Evolutionary conservation across 768 basidiomycete genomes (phyloP), one percentile per base, ranked within the genome.

Genomic region (Kwoniella sp.): DNA sequence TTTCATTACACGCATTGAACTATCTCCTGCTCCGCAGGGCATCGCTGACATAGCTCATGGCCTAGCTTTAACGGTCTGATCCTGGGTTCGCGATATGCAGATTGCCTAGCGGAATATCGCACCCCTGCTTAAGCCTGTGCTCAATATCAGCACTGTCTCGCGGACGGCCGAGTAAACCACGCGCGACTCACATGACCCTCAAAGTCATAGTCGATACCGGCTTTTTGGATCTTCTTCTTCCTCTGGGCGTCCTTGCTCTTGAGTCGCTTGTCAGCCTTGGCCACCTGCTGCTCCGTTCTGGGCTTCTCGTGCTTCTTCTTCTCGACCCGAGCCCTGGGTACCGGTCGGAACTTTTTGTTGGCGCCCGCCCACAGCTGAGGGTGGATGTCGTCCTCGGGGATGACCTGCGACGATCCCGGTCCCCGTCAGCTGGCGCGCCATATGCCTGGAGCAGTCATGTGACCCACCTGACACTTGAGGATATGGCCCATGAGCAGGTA

Each of bases 341-440:
- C 81, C 3, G 76, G 73, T 59, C 84, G 79, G 84, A 86, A 98
- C 72, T 89, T 91, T 62, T 86, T 82, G 77, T 96, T 95, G 17
- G 92, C 89, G n/a, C 95, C 93, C 10, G 92, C 78, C 95, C 95
- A 99, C 1, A 98, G 76, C 68, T 93, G 83, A 11, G 91, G 87
- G 72, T 98, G 93, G 1, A 98, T 83, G 56, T 92, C 75, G 22
- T 92, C 89, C 62, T 84, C 84, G 33, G 95, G 89, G 53, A 98
- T 83, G 45, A 91, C 74, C 75, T 88, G 43, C 15, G 12, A 34
- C 20, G 20, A 43, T 51, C 26, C 53, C 17, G 19, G 17, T 14
- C 23, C 26, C 33, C 32, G 15, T 33, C n/a, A 53, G 28, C 20
- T 27, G 12, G 46, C 28, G 19, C 10, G 4, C 20, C 6, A 29